Percentiles rank a stretch among this genome's conserved stretches.
Evolutionary conservation across 345 rosid species (phyloP).

Genomic region (Heritiera littoralis): DNA sequence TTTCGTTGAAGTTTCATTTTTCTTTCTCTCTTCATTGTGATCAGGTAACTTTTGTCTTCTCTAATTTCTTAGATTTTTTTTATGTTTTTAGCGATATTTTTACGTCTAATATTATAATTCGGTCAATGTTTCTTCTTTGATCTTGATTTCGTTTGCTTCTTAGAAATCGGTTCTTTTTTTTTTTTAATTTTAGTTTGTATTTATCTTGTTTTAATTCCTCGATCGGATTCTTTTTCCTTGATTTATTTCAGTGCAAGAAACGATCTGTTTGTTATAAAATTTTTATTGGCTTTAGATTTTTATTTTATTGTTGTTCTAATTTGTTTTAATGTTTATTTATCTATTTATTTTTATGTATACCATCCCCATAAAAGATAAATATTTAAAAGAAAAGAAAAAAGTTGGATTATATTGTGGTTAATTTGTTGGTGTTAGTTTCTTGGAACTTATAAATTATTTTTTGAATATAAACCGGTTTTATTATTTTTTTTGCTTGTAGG

Average conservation of each 20-base stretch:
- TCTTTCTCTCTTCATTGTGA: neutral
- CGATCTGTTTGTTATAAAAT: neutral
- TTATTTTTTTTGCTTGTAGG: slow-evolving; percentile 14
- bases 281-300: neutral
- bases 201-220: too few relatives aligned
- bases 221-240: neutral
- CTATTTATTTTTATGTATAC: too few relatives aligned
- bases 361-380: too few relatives aligned
- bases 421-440: too few relatives aligned
- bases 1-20: slow-evolving; percentile 5
- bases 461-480: too few relatives aligned
- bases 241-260: neutral
- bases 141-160: slow-evolving; percentile 12
- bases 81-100: too few relatives aligned
- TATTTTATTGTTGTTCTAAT: neutral
- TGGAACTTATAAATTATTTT: too few relatives aligned
- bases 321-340: too few relatives aligned
- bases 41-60: slow-evolving; percentile 3
- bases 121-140: slow-evolving; percentile 5
- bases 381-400: too few relatives aligned
- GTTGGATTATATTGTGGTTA: too few relatives aligned
- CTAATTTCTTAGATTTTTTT: neutral
- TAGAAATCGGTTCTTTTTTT: neutral
- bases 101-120: neutral
- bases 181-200: too few relatives aligned